Evolutionary conservation across 2,329 filamentous ascomycete genomes (phyloP).

Genomic region (Raffaelea arxii): DNA sequence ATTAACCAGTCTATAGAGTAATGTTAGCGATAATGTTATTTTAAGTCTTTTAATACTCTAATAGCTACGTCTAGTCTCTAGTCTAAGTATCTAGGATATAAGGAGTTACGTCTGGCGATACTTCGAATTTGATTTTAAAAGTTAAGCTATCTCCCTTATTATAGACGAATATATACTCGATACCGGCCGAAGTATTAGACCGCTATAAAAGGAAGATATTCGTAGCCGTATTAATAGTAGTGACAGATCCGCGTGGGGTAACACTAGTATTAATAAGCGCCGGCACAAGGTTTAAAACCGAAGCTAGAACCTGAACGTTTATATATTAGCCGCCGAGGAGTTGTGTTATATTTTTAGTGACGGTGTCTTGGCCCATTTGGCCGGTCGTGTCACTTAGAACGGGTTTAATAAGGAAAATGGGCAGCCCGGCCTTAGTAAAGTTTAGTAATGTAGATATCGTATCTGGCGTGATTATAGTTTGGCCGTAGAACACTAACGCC

Average conservation of each 20-base stretch:
- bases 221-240: constrained; percentile 15
- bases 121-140: constrained; percentile 14
- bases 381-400: constrained; percentile 10
- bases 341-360: constrained; percentile 8
- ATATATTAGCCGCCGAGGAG: constrained; percentile 6
- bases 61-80: constrained; percentile 22
- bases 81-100: constrained; percentile 30
- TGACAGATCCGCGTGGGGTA: constrained; percentile 1
- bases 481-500: constrained; percentile 14
- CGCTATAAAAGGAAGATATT: constrained; percentile 25
- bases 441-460: constrained; percentile 10
- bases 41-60: constrained; percentile 6
- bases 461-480: constrained; percentile 12
- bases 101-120: background rate
- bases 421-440: constrained; percentile 13
- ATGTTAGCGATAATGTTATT: constrained; percentile 5
- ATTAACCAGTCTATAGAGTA: constrained; percentile 4
- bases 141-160: constrained; percentile 14
- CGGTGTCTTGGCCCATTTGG: constrained; percentile 23
- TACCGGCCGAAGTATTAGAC: constrained; percentile 14
- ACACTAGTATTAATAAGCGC: background rate
- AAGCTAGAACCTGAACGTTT: background rate
- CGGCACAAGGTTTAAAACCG: background rate
- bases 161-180: constrained; percentile 29
- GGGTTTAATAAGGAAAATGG: constrained; percentile 13